phyloP scores from a whole-genome alignment of 371 early-diverging fungal genomes.

The Umbelopsis sp. region DNA sequence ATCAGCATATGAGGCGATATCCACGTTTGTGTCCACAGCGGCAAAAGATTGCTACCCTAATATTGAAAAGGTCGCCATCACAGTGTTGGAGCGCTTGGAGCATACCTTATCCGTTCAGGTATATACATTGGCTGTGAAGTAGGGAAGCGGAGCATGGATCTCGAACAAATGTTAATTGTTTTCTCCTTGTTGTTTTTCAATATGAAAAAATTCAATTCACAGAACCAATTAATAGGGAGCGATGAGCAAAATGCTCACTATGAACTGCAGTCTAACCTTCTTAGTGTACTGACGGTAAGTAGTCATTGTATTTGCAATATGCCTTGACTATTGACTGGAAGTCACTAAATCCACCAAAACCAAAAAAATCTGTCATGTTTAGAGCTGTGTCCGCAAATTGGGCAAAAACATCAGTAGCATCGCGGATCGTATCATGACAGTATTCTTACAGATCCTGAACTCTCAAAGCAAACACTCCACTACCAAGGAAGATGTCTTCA shows the following conservation, averaged over 20 bases:
- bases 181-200: background rate
- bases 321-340: background rate
- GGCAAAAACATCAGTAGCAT: constrained; percentile 67
- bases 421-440: constrained; percentile 90
- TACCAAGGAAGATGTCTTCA: constrained; percentile 90
- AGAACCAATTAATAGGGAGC: constrained; percentile 73
- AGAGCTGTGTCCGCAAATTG: constrained; percentile 76
- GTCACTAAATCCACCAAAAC: constrained; percentile 4
- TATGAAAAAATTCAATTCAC: constrained; percentile 24
- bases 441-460: constrained; percentile 69
- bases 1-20: constrained; percentile 93
- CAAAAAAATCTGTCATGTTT: constrained; percentile 4
- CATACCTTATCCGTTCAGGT: constrained; percentile 65
- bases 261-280: constrained; percentile 89
- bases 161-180: constrained; percentile 5
- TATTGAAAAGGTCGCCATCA: constrained; percentile 74
- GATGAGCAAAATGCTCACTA: constrained; percentile 83
- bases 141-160: background rate
- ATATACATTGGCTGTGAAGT: constrained; percentile 9
- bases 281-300: constrained; percentile 78
- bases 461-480: constrained; percentile 76
- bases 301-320: background rate
- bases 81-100: constrained; percentile 82
- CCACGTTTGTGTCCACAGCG: constrained; percentile 70
- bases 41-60: constrained; percentile 78